These are phyloP conservation scores for Diplodia seriata DNA, from an alignment of 2,329 filamentous ascomycete genomes.

Conservation along the genomic window DNA sequence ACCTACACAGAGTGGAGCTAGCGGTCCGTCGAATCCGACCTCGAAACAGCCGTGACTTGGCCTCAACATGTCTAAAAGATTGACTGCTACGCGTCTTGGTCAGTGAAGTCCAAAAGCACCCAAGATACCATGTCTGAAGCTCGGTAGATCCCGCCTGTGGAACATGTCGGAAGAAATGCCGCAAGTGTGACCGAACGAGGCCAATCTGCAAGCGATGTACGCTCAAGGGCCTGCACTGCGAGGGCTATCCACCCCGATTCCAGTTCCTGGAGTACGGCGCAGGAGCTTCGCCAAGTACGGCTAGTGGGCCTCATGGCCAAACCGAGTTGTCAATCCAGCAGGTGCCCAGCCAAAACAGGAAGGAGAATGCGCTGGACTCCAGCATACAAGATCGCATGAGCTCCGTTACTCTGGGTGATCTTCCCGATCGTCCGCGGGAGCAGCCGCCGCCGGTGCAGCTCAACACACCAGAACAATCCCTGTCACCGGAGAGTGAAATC, in stretches of 20 bases:
- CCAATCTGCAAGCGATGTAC: constrained; percentile 34
- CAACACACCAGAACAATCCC: neutral
- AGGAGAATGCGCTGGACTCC: neutral
- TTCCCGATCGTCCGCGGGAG: neutral
- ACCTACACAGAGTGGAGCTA: neutral
- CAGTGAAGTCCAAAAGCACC: neutral
- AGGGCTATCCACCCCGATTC: constrained; percentile 35
- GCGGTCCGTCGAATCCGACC: neutral
- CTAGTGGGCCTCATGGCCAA: neutral
- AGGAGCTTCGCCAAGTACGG: neutral
- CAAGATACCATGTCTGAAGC: neutral
- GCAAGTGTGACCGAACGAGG: constrained; percentile 35
- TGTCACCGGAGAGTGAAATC: neutral
- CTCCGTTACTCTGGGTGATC: neutral
- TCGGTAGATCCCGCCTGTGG: constrained; percentile 35
- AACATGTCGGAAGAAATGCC: constrained; percentile 35
- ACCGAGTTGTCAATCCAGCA: neutral
- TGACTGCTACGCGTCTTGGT: constrained; percentile 22
- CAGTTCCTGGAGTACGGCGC: constrained; percentile 33
- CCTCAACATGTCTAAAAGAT: constrained; percentile 20
- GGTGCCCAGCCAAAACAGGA: neutral
- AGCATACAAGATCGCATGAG: neutral
- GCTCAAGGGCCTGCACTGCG: constrained; percentile 34
- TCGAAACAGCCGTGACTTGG: neutral
- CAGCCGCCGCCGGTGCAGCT: neutral